These are phyloP conservation scores for Aspergillus unguis DNA, from an alignment of 2,329 filamentous ascomycete genomes.

Conservation along the genomic window DNA sequence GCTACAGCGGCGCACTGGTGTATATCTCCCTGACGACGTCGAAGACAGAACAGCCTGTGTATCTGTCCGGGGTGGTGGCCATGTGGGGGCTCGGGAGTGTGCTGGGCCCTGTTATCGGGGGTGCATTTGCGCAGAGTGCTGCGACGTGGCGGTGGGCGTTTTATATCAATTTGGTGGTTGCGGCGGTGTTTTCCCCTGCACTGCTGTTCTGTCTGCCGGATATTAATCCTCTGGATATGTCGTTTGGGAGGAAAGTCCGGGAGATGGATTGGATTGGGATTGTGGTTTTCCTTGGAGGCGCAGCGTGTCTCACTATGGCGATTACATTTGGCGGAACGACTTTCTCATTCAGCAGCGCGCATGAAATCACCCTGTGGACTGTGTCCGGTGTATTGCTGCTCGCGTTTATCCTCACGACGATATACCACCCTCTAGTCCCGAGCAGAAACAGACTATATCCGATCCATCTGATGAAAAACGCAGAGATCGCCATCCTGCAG, in stretches of 20 bases:
- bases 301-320: no score
- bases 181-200: background rate
- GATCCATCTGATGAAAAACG: background rate
- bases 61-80: background rate
- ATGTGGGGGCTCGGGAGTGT: background rate
- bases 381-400: no score
- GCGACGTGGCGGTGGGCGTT: constrained; percentile 10
- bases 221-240: background rate
- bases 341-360: no score
- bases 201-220: background rate
- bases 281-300: background rate
- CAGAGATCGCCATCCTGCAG: background rate
- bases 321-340: no score
- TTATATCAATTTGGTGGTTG: constrained; percentile 6
- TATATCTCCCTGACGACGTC: background rate
- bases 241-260: background rate
- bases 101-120: constrained; percentile 10
- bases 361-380: no score
- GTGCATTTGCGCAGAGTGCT: constrained; percentile 13
- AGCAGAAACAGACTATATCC: no score
- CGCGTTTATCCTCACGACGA: no score
- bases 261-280: background rate
- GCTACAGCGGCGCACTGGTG: background rate
- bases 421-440: no score
- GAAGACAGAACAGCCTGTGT: background rate